A percentile compares a stretch with the other conserved stretches of the same genome.
Evolutionary conservation across 1,284 basidiomycete species (phyloP).

Genomic region (Ustilago crameri): DNA sequence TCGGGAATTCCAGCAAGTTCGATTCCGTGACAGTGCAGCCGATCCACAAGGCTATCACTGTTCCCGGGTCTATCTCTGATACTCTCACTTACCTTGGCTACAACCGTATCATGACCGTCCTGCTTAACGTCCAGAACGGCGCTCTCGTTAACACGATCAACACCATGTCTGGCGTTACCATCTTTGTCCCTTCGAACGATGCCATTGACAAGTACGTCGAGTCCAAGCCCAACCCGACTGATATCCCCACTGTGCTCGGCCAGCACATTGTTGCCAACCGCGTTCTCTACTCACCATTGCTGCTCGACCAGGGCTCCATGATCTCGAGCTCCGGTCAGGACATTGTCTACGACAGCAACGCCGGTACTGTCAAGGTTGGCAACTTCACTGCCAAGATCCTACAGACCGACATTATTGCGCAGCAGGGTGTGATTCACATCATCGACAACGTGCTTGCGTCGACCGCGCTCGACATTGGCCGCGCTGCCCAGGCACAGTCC

Average conservation of each 20-base stretch:
- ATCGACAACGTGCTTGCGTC: slow-evolving; percentile 55
- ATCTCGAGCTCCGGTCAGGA: slow-evolving; percentile 55
- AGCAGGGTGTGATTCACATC: slow-evolving; percentile 53
- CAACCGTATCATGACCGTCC: slow-evolving; percentile 22
- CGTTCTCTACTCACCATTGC: slow-evolving; percentile 52
- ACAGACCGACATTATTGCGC: slow-evolving; percentile 53
- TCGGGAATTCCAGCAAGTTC: slow-evolving; percentile 13
- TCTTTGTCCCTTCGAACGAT: slow-evolving; percentile 54
- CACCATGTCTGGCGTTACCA: slow-evolving; percentile 45
- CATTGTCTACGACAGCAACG: slow-evolving; percentile 44
- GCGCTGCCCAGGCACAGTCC: slow-evolving; percentile 51
- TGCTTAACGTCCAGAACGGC: slow-evolving; percentile 32
- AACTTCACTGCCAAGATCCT: slow-evolving; percentile 49
- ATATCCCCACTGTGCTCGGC: slow-evolving; percentile 38
- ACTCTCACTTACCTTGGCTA: slow-evolving; percentile 45
- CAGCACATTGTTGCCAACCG: slow-evolving; percentile 55
- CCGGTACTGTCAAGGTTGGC: slow-evolving; percentile 48
- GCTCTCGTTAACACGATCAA: slow-evolving; percentile 37
- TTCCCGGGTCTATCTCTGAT: slow-evolving; percentile 45
- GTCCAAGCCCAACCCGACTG: slow-evolving; percentile 24
- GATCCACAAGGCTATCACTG: slow-evolving; percentile 48
- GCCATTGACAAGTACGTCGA: slow-evolving; percentile 37
- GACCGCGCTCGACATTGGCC: slow-evolving; percentile 33
- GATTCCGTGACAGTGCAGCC: slow-evolving; percentile 49
- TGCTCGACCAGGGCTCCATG: slow-evolving; percentile 48